These are phyloP conservation scores for Pseudogymnoascus sp. DNA, from an alignment of 2,329 filamentous ascomycete genomes.

Conservation along the genomic window DNA sequence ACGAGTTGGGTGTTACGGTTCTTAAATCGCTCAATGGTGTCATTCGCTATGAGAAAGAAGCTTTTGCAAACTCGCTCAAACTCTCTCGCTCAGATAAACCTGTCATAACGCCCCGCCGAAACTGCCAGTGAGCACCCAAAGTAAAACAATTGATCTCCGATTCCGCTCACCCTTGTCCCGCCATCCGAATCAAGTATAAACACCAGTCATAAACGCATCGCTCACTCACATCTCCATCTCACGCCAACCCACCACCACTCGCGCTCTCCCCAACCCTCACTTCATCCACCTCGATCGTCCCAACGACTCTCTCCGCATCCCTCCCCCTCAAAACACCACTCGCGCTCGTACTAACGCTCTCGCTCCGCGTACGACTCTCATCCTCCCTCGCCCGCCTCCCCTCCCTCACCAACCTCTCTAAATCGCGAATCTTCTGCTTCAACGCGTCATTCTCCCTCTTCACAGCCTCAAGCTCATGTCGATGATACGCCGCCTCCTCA, in stretches of 20 bases:
- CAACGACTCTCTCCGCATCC: conserved; percentile 27
- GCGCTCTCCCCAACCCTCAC: conserved; percentile 56
- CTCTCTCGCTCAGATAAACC: not conserved
- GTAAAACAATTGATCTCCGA: not conserved
- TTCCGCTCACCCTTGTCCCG: not conserved
- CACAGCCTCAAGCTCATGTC: conserved; percentile 52
- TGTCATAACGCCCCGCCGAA: conserved; percentile 3
- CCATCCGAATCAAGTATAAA: not conserved
- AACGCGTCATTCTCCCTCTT: conserved; percentile 58
- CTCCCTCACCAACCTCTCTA: conserved; percentile 45
- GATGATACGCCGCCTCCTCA: conserved; percentile 54
- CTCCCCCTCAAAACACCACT: conserved; percentile 33
- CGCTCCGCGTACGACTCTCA: conserved; percentile 40
- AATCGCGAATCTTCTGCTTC: conserved; percentile 53
- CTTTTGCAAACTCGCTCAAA: not conserved
- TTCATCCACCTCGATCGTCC: conserved; percentile 41
- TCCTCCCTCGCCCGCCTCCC: conserved; percentile 34
- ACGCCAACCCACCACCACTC: conserved; percentile 38
- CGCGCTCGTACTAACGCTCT: conserved; percentile 46
- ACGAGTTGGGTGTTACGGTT: not conserved
- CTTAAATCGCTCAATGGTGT: not conserved
- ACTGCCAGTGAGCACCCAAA: not conserved
- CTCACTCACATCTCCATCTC: not conserved
- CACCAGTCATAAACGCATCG: not conserved
- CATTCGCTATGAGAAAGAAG: not conserved